Conservation (phyloP, 78 protist species). For the Tieghemostelium lacteum region DNA sequence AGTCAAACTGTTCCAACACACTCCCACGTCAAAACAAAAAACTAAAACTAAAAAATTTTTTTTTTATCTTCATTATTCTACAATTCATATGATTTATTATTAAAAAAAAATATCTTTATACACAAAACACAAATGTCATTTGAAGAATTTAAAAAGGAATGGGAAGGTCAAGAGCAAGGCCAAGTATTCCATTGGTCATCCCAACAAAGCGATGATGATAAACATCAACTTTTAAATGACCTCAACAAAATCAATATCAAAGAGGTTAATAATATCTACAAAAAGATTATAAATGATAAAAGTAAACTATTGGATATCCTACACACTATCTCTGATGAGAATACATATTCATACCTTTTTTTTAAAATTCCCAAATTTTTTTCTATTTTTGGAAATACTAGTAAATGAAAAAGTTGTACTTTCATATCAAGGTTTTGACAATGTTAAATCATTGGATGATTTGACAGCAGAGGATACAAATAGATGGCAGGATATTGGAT, state of each 20-base stretch:
- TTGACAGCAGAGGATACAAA: constrained; percentile 16
- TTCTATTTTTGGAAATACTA: neutral
- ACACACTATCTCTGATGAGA: neutral
- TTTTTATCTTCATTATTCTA: too few relatives aligned
- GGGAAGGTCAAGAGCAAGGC: constrained; percentile 84
- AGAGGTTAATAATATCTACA: constrained; percentile 44
- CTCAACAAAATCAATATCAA: constrained; percentile 40
- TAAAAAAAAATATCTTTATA: too few relatives aligned
- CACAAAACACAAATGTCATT: too few relatives aligned
- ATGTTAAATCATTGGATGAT: constrained; percentile 36
- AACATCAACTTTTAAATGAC: constrained; percentile 25
- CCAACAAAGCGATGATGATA: constrained; percentile 28
- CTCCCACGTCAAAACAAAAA: too few relatives aligned
- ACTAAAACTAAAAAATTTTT: too few relatives aligned
- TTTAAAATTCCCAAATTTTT: too few relatives aligned
- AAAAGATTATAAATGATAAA: constrained; percentile 21
- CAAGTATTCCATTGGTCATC: constrained; percentile 82
- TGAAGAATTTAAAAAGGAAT: constrained; percentile 26
- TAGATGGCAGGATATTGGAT: constrained; percentile 74
- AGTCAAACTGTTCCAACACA: too few relatives aligned
- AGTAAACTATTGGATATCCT: neutral
- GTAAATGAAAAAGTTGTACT: constrained; percentile 41
- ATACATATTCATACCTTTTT: neutral
- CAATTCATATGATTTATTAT: too few relatives aligned
- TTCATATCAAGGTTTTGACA: constrained; percentile 58